Percentiles rank a stretch among this genome's conserved stretches.
Conservation (phyloP, 139 green algal species). For the Coelastrella sp. region DNA sequence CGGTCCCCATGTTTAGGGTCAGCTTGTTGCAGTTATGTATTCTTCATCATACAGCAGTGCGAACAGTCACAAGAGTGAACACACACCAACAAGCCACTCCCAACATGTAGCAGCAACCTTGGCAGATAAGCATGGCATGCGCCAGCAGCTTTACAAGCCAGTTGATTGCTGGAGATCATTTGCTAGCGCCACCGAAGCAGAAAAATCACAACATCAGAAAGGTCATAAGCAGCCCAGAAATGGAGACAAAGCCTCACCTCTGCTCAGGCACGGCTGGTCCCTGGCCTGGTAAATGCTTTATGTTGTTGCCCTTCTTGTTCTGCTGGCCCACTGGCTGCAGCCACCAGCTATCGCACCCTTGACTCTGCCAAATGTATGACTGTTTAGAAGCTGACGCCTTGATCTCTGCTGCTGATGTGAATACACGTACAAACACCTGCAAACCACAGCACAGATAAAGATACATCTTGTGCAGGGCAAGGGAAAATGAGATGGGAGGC, state of each 20-base stretch:
- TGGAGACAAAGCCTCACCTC: not conserved
- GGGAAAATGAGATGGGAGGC: too few relatives aligned
- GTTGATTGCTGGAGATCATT: too few relatives aligned
- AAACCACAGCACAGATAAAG: not conserved
- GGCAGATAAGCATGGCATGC: too few relatives aligned
- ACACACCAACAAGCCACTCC: too few relatives aligned
- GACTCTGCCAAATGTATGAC: constrained; percentile 93
- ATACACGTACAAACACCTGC: constrained; percentile 53
- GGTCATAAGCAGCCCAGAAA: not conserved
- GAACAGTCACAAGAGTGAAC: too few relatives aligned
- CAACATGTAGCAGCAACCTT: too few relatives aligned
- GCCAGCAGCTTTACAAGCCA: too few relatives aligned
- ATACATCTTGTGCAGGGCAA: too few relatives aligned
- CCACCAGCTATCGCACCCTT: constrained; percentile 93
- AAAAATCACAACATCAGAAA: not conserved
- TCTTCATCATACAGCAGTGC: constrained; percentile 37
- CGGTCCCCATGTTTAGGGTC: constrained; percentile 31
- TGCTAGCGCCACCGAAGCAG: not conserved
- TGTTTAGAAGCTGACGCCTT: constrained; percentile 86
- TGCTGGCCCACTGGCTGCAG: constrained; percentile 70
- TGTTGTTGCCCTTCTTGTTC: constrained; percentile 53
- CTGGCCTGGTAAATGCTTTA: constrained; percentile 23
- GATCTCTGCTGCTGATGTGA: constrained; percentile 77
- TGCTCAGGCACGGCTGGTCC: not conserved
- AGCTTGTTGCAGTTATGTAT: constrained; percentile 45